Evolutionary conservation across 371 early-diverging fungal genomes (phyloP).

Genomic region (Lichtheimia corymbifera): DNA sequence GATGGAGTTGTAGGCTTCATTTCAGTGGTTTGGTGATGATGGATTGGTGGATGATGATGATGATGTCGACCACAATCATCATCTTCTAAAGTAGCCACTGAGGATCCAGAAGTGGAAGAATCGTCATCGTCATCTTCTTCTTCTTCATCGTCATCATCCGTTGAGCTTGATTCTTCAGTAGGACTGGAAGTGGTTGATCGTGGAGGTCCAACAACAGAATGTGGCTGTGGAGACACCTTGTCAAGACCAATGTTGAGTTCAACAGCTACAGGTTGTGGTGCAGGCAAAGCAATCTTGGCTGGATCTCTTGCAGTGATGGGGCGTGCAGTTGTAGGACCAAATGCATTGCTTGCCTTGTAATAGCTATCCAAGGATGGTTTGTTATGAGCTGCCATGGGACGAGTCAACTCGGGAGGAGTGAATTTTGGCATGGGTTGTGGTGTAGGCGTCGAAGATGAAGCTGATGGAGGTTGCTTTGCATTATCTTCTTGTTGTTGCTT

Average conservation of each 20-base stretch:
- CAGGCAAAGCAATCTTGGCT: slow-evolving; percentile 26
- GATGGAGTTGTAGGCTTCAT: too few species aligned
- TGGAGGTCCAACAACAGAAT: slow-evolving; percentile 3
- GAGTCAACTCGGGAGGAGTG: slow-evolving; percentile 8
- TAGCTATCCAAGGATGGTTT: slow-evolving; percentile 17
- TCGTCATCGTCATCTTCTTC: slow-evolving; percentile 9
- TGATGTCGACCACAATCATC: slow-evolving; percentile 1
- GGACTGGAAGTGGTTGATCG: slow-evolving; percentile 5
- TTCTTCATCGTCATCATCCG: too few species aligned
- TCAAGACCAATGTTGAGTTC: background rate
- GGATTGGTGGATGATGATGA: background rate
- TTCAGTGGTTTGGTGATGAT: background rate
- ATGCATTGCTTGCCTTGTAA: slow-evolving; percentile 18
- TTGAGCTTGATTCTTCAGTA: slow-evolving; percentile 2
- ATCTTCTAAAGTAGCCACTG: slow-evolving; percentile 6
- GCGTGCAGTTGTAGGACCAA: slow-evolving; percentile 8
- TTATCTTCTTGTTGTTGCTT: slow-evolving; percentile 4
- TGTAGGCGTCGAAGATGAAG: background rate
- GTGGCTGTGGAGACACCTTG: background rate
- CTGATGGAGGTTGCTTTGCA: slow-evolving; percentile 2
- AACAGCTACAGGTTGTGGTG: slow-evolving; percentile 10
- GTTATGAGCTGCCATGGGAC: slow-evolving; percentile 14
- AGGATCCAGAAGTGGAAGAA: slow-evolving; percentile 9
- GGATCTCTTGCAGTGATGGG: slow-evolving; percentile 19
- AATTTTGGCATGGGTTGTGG: background rate